Percentiles rank a stretch among this genome's conserved stretches.
phyloP scores from a whole-genome alignment of 2,329 filamentous ascomycete species.

The Monosporascus ibericus region DNA sequence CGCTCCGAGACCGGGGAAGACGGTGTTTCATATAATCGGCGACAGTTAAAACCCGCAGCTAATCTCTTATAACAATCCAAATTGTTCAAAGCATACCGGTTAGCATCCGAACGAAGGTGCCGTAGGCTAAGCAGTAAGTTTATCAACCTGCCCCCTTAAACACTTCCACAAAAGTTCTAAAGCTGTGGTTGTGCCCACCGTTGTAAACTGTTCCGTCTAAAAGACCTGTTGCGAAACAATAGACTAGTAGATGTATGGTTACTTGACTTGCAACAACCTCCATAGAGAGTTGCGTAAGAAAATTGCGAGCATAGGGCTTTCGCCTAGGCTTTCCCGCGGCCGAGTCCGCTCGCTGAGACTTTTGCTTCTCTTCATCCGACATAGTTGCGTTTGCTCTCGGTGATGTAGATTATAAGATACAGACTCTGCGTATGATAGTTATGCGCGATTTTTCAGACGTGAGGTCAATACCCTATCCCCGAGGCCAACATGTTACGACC shows the following conservation, averaged over 20 bases:
- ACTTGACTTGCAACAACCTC: constrained; percentile 13
- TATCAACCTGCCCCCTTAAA: background rate
- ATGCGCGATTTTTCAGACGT: too few relatives aligned
- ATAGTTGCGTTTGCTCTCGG: constrained; percentile 3
- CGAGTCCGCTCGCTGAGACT: background rate
- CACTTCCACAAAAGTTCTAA: background rate
- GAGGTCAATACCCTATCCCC: too few relatives aligned
- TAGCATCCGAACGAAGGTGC: constrained; percentile 37
- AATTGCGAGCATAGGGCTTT: background rate
- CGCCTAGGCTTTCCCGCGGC: background rate
- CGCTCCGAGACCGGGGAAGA: constrained; percentile 35
- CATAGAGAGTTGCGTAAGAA: constrained; percentile 12
- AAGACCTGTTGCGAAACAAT: constrained; percentile 21
- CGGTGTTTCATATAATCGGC: constrained; percentile 30
- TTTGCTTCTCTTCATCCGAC: constrained; percentile 18
- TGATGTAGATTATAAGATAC: background rate
- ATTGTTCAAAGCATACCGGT: constrained; percentile 15
- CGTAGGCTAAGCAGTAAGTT: constrained; percentile 25
- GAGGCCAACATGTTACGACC: too few relatives aligned
- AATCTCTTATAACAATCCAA: background rate
- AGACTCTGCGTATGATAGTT: background rate
- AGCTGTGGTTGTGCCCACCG: constrained; percentile 6
- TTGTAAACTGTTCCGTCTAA: constrained; percentile 23
- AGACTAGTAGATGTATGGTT: constrained; percentile 17
- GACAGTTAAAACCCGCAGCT: background rate